Evolutionary conservation across 176 grass and related monocot genomes (phyloP).

Genomic region (Triticum dicoccoides): DNA sequence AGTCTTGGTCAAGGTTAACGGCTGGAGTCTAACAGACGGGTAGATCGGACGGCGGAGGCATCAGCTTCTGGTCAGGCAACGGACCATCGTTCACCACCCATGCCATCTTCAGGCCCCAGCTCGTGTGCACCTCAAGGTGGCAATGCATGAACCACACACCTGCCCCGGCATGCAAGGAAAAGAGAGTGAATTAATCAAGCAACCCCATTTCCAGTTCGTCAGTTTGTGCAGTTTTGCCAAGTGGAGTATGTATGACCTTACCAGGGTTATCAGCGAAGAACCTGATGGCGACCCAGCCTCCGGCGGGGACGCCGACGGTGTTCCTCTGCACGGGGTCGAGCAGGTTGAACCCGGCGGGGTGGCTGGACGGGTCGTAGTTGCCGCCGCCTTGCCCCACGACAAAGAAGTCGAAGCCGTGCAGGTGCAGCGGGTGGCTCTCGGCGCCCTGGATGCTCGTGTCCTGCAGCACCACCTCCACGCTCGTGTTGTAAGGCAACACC

Average conservation of each 20-base stretch:
- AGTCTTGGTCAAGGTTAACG: background rate
- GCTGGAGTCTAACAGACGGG: conserved; percentile 37
- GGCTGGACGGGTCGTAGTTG: conserved; percentile 48
- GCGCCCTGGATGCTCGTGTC: conserved; percentile 62
- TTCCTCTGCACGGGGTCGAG: conserved; percentile 65
- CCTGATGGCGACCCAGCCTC: conserved; percentile 75
- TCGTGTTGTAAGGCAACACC: conserved; percentile 54
- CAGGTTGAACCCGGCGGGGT: conserved; percentile 52
- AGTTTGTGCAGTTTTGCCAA: background rate
- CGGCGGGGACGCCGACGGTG: conserved; percentile 57
- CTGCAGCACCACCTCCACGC: conserved; percentile 79
- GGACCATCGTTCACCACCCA: conserved; percentile 65
- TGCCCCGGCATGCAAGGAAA: background rate
- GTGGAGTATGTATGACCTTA: background rate
- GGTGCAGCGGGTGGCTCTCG: conserved; percentile 80
- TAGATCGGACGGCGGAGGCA: conserved; percentile 63
- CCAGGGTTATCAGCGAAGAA: conserved; percentile 81
- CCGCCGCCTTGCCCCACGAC: conserved; percentile 58
- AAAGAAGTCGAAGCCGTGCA: conserved; percentile 70
- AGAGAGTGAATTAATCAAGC: background rate
- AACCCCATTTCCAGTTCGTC: background rate
- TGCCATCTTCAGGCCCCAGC: conserved; percentile 75
- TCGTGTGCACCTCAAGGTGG: conserved; percentile 71
- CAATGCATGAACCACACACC: conserved; percentile 83
- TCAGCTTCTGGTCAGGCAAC: conserved; percentile 56